Conservation (phyloP, 371 early-diverging fungal species). For the Syncephalastrum monosporum region DNA sequence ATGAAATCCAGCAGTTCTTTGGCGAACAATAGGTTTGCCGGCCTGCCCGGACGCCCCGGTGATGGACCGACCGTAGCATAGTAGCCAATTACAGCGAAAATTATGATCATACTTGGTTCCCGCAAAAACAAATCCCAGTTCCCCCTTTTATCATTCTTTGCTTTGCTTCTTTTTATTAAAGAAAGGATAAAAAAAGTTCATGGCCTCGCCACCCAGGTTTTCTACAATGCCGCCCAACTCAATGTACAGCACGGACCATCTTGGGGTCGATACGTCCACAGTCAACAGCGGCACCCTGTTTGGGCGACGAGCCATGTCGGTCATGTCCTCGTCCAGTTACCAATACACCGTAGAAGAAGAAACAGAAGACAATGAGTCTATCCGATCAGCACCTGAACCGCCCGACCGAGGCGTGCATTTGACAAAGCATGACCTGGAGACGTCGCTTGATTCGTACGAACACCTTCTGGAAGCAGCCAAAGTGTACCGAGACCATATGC, state of each 20-base stretch:
- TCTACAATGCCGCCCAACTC: slow-evolving; percentile 12
- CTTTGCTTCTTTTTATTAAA: too few relatives aligned
- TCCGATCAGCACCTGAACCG: slow-evolving; percentile 19
- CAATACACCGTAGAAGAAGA: slow-evolving; percentile 14
- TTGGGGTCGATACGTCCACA: too few relatives aligned
- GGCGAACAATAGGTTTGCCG: too few relatives aligned
- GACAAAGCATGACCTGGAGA: slow-evolving; percentile 26
- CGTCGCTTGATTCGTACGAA: slow-evolving; percentile 27
- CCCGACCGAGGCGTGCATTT: slow-evolving; percentile 18
- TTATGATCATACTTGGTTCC: too few relatives aligned
- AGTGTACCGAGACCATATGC: slow-evolving; percentile 48
- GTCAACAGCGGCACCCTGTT: neutral
- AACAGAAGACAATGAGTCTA: slow-evolving; percentile 16
- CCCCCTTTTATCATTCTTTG: too few relatives aligned
- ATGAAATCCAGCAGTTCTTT: too few relatives aligned
- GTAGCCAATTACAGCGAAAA: too few relatives aligned
- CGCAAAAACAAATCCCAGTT: too few relatives aligned
- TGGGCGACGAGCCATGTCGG: slow-evolving; percentile 19
- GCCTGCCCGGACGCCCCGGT: too few relatives aligned
- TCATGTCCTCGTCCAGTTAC: slow-evolving; percentile 25
- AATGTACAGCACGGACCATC: slow-evolving; percentile 10
- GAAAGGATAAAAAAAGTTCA: too few relatives aligned
- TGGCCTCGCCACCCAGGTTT: too few relatives aligned
- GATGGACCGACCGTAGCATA: too few relatives aligned
- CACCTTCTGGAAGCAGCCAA: slow-evolving; percentile 40